phyloP scores from a whole-genome alignment of 768 basidiomycete species.

The Clavaria fumosa region DNA sequence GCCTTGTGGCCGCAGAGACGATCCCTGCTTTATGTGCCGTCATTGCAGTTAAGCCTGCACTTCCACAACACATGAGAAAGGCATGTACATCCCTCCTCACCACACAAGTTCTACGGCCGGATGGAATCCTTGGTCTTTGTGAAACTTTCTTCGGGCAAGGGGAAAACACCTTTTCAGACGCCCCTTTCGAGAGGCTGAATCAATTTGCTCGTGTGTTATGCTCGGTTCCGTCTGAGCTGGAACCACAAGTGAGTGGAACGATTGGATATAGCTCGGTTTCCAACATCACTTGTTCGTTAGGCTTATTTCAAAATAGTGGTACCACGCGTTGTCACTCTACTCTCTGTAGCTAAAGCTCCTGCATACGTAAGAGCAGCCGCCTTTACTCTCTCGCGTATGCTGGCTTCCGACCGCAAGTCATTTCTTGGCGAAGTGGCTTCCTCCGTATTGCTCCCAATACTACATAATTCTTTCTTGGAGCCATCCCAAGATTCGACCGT shows the following conservation, averaged over 20 bases:
- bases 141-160: slow-evolving; percentile 55
- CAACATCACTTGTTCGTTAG: slow-evolving; percentile 21
- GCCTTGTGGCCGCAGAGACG: slow-evolving; percentile 48
- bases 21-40: slow-evolving; percentile 50
- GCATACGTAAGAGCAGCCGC: slow-evolving; percentile 46
- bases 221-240: slow-evolving; percentile 42
- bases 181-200: slow-evolving; percentile 55
- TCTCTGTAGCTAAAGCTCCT: slow-evolving; percentile 27
- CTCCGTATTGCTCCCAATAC: slow-evolving; percentile 26
- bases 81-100: slow-evolving; percentile 49
- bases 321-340: slow-evolving; percentile 37
- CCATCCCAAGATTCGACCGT: slow-evolving; percentile 1
- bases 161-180: slow-evolving; percentile 31
- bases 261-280: background rate
- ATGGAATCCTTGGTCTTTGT: slow-evolving; percentile 56
- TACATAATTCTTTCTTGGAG: slow-evolving; percentile 39
- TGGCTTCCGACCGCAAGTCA: slow-evolving; percentile 21
- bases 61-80: slow-evolving; percentile 38
- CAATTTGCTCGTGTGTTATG: slow-evolving; percentile 50
- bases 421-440: too few relatives aligned
- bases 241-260: slow-evolving; percentile 32
- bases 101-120: slow-evolving; percentile 51
- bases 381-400: slow-evolving; percentile 52
- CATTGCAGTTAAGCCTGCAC: slow-evolving; percentile 29
- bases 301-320: slow-evolving; percentile 42